Evolutionary conservation across 306 rosid genomes (phyloP).

Genomic region (Erythrophleum fordii): DNA sequence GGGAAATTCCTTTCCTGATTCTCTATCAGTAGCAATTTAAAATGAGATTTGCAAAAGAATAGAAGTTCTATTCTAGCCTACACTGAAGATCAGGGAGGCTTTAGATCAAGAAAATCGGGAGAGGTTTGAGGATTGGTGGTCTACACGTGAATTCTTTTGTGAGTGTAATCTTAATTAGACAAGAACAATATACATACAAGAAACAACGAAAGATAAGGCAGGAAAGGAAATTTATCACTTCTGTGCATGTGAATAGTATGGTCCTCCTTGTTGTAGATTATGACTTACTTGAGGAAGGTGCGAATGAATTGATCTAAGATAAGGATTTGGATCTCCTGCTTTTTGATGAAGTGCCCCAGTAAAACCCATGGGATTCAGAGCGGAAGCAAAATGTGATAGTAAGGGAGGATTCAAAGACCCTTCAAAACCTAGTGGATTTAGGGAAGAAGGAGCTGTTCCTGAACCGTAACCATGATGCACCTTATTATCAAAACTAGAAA

Average conservation of each 20-base stretch:
- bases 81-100: not conserved
- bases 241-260: conserved; percentile 1
- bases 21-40: not conserved
- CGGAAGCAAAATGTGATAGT: conserved; percentile 13
- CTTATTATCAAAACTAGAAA: conserved; percentile 29
- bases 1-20: not conserved
- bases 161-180: conserved; percentile 17
- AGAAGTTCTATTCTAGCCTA: not conserved
- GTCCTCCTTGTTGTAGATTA: conserved; percentile 21
- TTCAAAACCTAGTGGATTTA: conserved; percentile 15
- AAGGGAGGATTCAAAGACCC: conserved; percentile 11
- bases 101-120: conserved; percentile 21
- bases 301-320: conserved; percentile 26
- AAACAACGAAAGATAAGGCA: conserved; percentile 1
- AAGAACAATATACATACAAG: not conserved
- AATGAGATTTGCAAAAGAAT: not conserved
- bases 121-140: not conserved
- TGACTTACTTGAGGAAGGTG: conserved; percentile 8
- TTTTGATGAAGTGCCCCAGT: conserved; percentile 19
- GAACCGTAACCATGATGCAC: conserved; percentile 15
- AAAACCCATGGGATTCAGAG: conserved; percentile 16
- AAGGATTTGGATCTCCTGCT: conserved; percentile 24
- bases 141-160: not conserved
- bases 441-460: conserved; percentile 30
- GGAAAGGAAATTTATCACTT: conserved; percentile 9